Conservation (phyloP, 352 stramenopile genomes). For the Globisporangium lucens region DNA sequence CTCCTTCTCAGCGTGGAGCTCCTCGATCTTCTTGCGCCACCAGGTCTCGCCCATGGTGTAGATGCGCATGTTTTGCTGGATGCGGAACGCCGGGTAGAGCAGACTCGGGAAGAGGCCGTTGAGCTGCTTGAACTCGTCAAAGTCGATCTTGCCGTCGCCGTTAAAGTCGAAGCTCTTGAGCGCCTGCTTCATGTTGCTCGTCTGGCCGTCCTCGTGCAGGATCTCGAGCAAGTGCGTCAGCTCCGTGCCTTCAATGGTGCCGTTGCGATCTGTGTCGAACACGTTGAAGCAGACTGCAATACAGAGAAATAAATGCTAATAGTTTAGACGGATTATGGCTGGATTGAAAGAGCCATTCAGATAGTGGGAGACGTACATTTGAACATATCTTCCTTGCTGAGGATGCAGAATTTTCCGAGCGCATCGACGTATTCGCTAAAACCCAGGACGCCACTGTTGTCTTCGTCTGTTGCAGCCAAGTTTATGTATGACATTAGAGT, state of each 20-base stretch:
- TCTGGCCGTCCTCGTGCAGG: slow-evolving; percentile 55
- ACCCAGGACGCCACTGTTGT: slow-evolving; percentile 66
- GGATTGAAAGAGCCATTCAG: neutral
- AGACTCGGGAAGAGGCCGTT: slow-evolving; percentile 62
- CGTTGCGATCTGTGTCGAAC: slow-evolving; percentile 69
- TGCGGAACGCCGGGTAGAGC: slow-evolving; percentile 65
- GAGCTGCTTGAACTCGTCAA: slow-evolving; percentile 62
- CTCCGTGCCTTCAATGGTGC: slow-evolving; percentile 67
- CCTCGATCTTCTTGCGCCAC: slow-evolving; percentile 60
- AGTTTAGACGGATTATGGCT: too few relatives aligned
- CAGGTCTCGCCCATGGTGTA: slow-evolving; percentile 61
- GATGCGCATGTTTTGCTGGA: slow-evolving; percentile 73
- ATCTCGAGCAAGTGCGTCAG: slow-evolving; percentile 65
- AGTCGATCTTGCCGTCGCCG: slow-evolving; percentile 70
- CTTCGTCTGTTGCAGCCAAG: slow-evolving; percentile 33
- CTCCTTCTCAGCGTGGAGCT: slow-evolving; percentile 43
- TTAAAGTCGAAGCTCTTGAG: slow-evolving; percentile 68
- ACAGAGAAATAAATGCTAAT: neutral
- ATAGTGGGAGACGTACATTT: slow-evolving; percentile 40
- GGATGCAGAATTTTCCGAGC: slow-evolving; percentile 69
- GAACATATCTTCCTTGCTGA: slow-evolving; percentile 72
- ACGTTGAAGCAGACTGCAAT: slow-evolving; percentile 72
- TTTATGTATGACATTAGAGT: neutral
- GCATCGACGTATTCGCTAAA: slow-evolving; percentile 79
- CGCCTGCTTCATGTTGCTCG: slow-evolving; percentile 69